Evolutionary conservation across 2,329 filamentous ascomycete genomes (phyloP).

Genomic region (Sarocladium oryzae): DNA sequence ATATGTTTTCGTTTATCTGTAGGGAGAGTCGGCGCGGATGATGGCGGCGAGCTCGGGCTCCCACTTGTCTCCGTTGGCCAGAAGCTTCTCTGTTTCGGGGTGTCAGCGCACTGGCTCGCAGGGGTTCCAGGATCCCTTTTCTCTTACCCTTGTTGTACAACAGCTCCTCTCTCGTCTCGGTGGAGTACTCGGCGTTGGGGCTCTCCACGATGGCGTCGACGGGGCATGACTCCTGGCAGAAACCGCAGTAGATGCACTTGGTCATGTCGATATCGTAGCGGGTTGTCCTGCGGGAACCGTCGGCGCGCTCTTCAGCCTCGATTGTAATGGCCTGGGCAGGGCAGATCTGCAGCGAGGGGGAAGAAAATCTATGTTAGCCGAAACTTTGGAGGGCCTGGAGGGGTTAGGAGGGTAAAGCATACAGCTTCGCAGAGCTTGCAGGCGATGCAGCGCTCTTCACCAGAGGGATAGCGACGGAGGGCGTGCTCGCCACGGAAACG

Average conservation of each 20-base stretch:
- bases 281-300: conserved; percentile 90
- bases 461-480: conserved; percentile 89
- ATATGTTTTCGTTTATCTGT: conserved; percentile 51
- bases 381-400: background rate
- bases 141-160: conserved; percentile 81
- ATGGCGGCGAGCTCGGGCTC: conserved; percentile 92
- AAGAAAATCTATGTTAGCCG: background rate
- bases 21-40: conserved; percentile 89
- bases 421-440: conserved; percentile 98
- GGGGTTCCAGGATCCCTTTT: background rate
- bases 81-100: conserved; percentile 68
- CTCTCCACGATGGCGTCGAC: conserved; percentile 80
- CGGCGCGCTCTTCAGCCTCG: conserved; percentile 94
- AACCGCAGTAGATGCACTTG: conserved; percentile 99
- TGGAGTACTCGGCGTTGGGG: conserved; percentile 57
- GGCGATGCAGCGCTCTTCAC: conserved; percentile 97
- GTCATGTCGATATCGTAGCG: conserved; percentile 99
- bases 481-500: conserved; percentile 98
- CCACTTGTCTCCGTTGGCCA: conserved; percentile 92
- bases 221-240: conserved; percentile 98
- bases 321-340: conserved; percentile 98
- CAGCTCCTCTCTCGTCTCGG: conserved; percentile 77
- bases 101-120: too few species aligned
- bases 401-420: background rate
- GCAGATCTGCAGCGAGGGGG: conserved; percentile 56